These are phyloP conservation scores for Fusarium sp. DNA, from an alignment of 2,329 filamentous ascomycete species.

Conservation along the genomic window DNA sequence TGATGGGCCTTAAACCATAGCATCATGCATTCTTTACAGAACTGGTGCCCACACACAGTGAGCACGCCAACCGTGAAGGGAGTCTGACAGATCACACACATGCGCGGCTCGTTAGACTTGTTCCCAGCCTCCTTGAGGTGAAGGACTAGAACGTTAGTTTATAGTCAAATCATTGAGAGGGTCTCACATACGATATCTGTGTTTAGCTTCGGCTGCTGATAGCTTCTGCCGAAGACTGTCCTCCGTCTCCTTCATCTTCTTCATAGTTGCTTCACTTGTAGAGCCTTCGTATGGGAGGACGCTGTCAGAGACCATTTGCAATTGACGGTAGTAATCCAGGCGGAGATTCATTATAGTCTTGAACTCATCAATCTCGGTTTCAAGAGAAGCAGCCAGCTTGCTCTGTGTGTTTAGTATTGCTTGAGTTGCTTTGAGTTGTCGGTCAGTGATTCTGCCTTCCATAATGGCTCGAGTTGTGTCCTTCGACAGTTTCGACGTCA, in stretches of 20 bases:
- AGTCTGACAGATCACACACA: constrained; percentile 88
- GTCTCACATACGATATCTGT: constrained; percentile 72
- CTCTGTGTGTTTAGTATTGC: constrained; percentile 63
- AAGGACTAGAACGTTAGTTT: constrained; percentile 56
- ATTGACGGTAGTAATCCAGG: constrained; percentile 88
- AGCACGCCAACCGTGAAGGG: constrained; percentile 82
- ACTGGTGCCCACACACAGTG: constrained; percentile 91
- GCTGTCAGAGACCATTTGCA: constrained; percentile 91
- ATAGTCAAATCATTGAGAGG: neutral
- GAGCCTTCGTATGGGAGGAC: constrained; percentile 80
- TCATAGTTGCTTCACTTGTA: constrained; percentile 63
- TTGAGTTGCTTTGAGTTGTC: constrained; percentile 72
- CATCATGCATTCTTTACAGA: constrained; percentile 88
- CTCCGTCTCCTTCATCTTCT: constrained; percentile 49
- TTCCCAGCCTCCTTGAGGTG: constrained; percentile 69
- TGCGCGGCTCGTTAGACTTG: constrained; percentile 72
- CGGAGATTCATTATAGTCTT: constrained; percentile 84
- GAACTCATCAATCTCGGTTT: constrained; percentile 82
- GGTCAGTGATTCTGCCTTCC: constrained; percentile 75
- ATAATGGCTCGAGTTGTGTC: constrained; percentile 66
- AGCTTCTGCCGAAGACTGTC: constrained; percentile 68
- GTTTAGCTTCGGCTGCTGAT: constrained; percentile 75
- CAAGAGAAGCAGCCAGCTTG: constrained; percentile 63
- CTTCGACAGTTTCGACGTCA: constrained; percentile 68
- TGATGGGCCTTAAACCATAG: constrained; percentile 80